phyloP scores from a whole-genome alignment of 1,139 yeast genomes.

The Nakaseomyces bracarensis region DNA sequence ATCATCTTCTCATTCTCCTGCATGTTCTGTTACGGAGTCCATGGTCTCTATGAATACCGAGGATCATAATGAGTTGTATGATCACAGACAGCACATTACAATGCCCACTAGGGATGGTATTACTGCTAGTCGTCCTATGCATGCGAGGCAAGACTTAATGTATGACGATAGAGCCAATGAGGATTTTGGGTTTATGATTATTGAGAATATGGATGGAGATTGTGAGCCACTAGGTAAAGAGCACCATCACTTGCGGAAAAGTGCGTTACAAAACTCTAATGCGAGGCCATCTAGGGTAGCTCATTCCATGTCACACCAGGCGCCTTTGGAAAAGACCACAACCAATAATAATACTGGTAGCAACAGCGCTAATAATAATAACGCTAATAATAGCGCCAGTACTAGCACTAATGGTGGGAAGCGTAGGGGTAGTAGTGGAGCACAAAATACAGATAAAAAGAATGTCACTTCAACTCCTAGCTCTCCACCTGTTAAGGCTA shows the following conservation, averaged over 20 bases:
- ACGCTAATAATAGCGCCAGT: too few relatives aligned
- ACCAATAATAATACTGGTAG: background rate
- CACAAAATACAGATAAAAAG: background rate
- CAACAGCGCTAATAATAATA: too few relatives aligned
- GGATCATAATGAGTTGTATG: constrained; percentile 42
- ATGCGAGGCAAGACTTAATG: constrained; percentile 3
- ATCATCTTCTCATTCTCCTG: constrained; percentile 15
- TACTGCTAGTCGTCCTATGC: background rate
- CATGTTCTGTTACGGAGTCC: constrained; percentile 23
- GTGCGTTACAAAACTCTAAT: constrained; percentile 10
- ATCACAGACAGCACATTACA: constrained; percentile 43
- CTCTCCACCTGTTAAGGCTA: background rate
- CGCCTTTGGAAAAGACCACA: background rate
- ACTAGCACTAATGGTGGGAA: too few relatives aligned
- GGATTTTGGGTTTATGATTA: constrained; percentile 8
- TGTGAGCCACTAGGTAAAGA: constrained; percentile 9
- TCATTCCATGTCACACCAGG: constrained; percentile 17
- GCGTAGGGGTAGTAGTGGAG: too few relatives aligned
- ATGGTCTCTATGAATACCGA: constrained; percentile 34
- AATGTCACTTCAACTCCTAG: background rate
- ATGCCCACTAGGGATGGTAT: background rate
- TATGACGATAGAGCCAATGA: constrained; percentile 6
- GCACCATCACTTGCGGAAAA: constrained; percentile 8
- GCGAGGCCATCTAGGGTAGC: constrained; percentile 21
- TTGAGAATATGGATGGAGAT: constrained; percentile 15